Conservation (phyloP, 305 asterid species). For the Fraxinus xanthoxyloides region DNA sequence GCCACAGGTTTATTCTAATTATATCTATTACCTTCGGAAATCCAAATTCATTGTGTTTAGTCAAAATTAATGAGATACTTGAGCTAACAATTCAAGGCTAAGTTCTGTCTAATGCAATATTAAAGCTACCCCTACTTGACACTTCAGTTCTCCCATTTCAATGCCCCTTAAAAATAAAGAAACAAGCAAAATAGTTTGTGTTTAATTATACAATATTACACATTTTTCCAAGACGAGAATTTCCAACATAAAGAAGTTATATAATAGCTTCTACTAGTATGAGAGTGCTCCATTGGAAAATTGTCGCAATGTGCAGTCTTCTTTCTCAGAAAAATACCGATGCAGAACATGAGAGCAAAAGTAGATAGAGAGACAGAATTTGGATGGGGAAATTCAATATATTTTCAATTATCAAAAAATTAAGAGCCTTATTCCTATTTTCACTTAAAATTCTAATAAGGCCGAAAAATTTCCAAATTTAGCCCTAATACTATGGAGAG, state of each 20-base stretch:
- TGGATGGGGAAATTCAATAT: background rate
- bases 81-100: slow-evolving; percentile 5
- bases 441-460: background rate
- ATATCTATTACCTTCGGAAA: background rate
- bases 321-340: background rate
- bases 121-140: background rate
- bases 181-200: background rate
- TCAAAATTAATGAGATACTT: background rate
- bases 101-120: background rate
- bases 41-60: background rate
- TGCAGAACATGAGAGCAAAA: background rate
- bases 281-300: background rate
- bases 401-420: background rate
- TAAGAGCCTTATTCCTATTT: background rate
- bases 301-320: background rate
- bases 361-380: background rate
- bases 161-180: background rate
- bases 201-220: background rate
- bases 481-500: background rate
- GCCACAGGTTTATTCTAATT: background rate
- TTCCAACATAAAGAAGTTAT: background rate
- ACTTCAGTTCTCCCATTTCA: background rate
- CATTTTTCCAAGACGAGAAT: background rate
- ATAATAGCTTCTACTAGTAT: background rate
- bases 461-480: background rate